Evolutionary conservation across 306 rosid species (phyloP), one percentile per base, ranked within the genome.

Genomic region (Cucurbita moschata): DNA sequence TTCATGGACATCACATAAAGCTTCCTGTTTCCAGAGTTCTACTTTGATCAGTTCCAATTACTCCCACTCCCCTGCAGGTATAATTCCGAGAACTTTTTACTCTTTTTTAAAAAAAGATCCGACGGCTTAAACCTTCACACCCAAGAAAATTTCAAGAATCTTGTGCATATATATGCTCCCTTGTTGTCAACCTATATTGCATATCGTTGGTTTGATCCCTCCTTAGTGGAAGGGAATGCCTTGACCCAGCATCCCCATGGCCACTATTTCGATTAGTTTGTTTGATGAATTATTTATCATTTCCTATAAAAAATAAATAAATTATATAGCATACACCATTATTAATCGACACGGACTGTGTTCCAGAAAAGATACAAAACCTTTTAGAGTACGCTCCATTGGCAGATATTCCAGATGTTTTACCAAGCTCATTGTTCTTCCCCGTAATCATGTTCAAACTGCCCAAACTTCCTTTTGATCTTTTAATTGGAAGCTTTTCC

Each of bases 391-490:
- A 87, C 80, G 68, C 72, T 82, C 99, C 99, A 84, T 89, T 87
- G 61, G 90, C 85, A 68, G 97, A 86, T 80, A 88, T 75, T 56
- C 97, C 95, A 10, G 89, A 78, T 68, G 92, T 76, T 89, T 89
- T 94, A 77, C 86, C 81, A 61, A 69, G 88, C 80, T 89, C 96
- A 52, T 84, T 89, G 78, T 85, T 89, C 84, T 89, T 94, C 85
- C 97, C 91, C 0, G 99, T 91, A 78, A 94, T 86, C 96, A 94
- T 94, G 86, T 91, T 94, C 87, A 94, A 89, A 85, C 99, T 91
- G 71, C 99, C 97, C 80, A 91, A 82, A 83, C 97, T 94, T 91
- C 99, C 99, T 77, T 91, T 94, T 21, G 97, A 94, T 87, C 99
- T 86, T 84, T 94, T 94, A 63, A 91, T 94, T 13, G 97, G 92